Percentiles rank a stretch among this genome's conserved stretches.
Evolutionary conservation across 2,329 filamentous ascomycete genomes (phyloP).

Genomic region (Ophiocordyceps camponoti-leonardi): DNA sequence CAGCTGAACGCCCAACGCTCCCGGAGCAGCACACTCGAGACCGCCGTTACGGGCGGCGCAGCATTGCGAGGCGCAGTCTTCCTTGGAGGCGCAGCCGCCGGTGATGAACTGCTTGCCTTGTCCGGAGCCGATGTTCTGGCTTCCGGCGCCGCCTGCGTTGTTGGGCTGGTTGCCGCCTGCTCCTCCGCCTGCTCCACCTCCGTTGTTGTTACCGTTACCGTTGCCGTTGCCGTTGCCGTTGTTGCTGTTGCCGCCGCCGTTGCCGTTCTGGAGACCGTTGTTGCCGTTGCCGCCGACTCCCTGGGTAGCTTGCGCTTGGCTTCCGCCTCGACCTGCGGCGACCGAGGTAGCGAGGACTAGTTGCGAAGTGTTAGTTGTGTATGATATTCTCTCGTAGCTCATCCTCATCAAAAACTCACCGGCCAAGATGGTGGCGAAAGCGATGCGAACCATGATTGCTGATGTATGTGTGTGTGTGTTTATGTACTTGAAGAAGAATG

Average conservation of each 20-base stretch:
- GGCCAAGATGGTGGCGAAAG: background rate
- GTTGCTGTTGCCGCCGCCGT: background rate
- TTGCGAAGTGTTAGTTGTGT: background rate
- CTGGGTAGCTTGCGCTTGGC: no score
- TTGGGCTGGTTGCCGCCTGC: background rate
- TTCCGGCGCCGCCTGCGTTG: background rate
- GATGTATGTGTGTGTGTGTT: no score
- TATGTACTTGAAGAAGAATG: no score
- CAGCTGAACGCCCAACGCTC: background rate
- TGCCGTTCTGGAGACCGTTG: no score
- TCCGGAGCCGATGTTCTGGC: background rate
- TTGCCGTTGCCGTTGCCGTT: background rate
- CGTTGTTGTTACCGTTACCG: background rate
- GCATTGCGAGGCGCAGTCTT: background rate
- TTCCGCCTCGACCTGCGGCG: background rate
- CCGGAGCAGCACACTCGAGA: background rate
- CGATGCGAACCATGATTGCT: background rate
- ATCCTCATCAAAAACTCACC: no score
- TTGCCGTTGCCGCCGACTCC: background rate
- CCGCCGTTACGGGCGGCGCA: background rate
- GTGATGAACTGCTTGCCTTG: constrained; percentile 3
- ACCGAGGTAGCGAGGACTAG: background rate
- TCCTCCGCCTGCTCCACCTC: background rate
- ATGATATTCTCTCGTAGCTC: no score
- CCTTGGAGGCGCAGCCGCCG: background rate